These are phyloP conservation scores for Globisporangium yorkense DNA, from an alignment of 352 stramenopile genomes.

Conservation along the genomic window DNA sequence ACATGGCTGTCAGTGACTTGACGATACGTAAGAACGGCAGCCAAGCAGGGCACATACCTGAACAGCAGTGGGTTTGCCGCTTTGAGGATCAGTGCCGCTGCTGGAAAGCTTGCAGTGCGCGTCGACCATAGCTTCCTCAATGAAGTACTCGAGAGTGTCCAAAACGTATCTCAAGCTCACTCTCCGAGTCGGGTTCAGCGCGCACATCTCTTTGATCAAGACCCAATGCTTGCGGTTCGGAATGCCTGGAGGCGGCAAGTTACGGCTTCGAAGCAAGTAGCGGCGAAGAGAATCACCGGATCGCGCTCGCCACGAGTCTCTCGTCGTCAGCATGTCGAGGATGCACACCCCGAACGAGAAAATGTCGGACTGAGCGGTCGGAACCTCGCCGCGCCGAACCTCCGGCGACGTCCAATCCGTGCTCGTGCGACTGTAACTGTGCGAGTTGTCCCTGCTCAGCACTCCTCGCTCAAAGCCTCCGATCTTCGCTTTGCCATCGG, in stretches of 20 bases:
- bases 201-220: slow-evolving; percentile 10
- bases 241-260: background rate
- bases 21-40: background rate
- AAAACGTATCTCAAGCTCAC: slow-evolving; percentile 2
- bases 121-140: background rate
- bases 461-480: slow-evolving; percentile 2
- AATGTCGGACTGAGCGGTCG: slow-evolving; percentile 1
- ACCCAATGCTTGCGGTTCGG: background rate
- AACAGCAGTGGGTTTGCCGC: background rate
- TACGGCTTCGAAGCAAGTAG: slow-evolving; percentile 1
- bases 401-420: slow-evolving; percentile 3
- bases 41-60: background rate
- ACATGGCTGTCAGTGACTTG: background rate
- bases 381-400: background rate
- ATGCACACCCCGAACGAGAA: slow-evolving; percentile 7
- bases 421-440: background rate
- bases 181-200: background rate
- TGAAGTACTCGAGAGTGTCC: background rate
- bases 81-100: background rate
- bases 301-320: background rate
- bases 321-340: slow-evolving; percentile 2
- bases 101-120: background rate
- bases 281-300: background rate
- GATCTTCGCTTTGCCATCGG: slow-evolving; percentile 5
- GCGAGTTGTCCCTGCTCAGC: background rate